These are phyloP conservation scores for Yamadazyma pseudoaaseri DNA, from an alignment of 1,139 yeast species.

Conservation along the genomic window DNA sequence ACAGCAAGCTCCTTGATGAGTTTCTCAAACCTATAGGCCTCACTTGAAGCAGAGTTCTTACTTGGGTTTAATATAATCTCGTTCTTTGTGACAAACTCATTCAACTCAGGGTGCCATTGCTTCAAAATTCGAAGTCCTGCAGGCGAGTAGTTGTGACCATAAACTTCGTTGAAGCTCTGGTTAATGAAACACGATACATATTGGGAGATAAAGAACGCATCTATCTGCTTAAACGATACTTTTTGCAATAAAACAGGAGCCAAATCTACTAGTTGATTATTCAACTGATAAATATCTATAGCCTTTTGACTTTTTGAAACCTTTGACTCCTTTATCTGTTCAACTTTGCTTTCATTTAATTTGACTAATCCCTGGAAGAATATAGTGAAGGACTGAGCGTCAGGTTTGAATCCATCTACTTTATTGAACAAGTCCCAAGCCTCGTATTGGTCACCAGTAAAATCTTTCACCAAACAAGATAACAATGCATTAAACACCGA, in stretches of 20 bases:
- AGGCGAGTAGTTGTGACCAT: slow-evolving; percentile 26
- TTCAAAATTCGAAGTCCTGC: slow-evolving; percentile 28
- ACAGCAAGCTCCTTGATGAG: neutral
- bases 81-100: slow-evolving; percentile 14
- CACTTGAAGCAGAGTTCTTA: neutral
- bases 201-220: slow-evolving; percentile 29
- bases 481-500: slow-evolving; percentile 40
- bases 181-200: slow-evolving; percentile 32
- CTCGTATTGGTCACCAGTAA: slow-evolving; percentile 26
- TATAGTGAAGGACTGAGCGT: slow-evolving; percentile 40
- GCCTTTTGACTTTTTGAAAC: slow-evolving; percentile 22
- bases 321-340: slow-evolving; percentile 16
- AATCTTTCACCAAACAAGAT: slow-evolving; percentile 35
- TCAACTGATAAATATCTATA: slow-evolving; percentile 24
- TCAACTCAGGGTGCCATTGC: slow-evolving; percentile 36
- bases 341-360: slow-evolving; percentile 20
- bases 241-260: slow-evolving; percentile 28
- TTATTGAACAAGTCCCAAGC: slow-evolving; percentile 43
- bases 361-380: slow-evolving; percentile 37
- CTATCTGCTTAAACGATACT: slow-evolving; percentile 16
- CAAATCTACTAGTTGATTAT: slow-evolving; percentile 27
- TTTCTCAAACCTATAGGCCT: neutral
- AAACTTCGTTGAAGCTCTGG: slow-evolving; percentile 20
- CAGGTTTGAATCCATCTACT: slow-evolving; percentile 26
- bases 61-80: slow-evolving; percentile 5